Evolutionary conservation across 352 stramenopile species (phyloP).

Genomic region (Phytophthora brassicae): DNA sequence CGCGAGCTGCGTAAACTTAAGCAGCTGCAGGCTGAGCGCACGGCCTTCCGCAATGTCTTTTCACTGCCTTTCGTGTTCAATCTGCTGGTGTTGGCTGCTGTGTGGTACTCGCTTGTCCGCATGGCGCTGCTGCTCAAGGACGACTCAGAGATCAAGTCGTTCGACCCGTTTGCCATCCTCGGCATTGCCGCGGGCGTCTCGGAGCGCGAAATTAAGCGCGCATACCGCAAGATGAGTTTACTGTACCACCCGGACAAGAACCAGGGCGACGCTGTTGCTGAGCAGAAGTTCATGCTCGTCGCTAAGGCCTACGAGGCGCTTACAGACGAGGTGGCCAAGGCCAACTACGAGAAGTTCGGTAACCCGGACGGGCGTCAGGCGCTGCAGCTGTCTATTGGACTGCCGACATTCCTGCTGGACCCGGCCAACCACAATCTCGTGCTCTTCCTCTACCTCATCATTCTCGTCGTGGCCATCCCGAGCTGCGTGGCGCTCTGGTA

Average conservation of each 20-base stretch:
- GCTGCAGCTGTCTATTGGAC: constrained; percentile 94
- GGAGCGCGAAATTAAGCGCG: constrained; percentile 95
- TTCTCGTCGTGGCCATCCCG: constrained; percentile 98
- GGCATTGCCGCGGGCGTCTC: constrained; percentile 91
- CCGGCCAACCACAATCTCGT: constrained; percentile 98
- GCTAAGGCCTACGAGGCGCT: constrained; percentile 94
- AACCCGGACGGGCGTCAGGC: constrained; percentile 99
- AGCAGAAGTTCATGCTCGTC: constrained; percentile 99
- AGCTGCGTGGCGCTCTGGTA: constrained; percentile 95
- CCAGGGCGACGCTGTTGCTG: constrained; percentile 94
- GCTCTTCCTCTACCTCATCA: constrained; percentile 97
- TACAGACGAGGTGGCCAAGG: constrained; percentile 95
- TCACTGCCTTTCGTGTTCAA: constrained; percentile 77
- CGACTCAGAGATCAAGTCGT: constrained; percentile 98
- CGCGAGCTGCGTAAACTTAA: constrained; percentile 86
- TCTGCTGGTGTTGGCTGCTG: constrained; percentile 61
- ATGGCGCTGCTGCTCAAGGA: constrained; percentile 91
- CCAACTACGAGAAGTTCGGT: constrained; percentile 98
- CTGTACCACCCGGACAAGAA: constrained; percentile 96
- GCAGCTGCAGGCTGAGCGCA: constrained; percentile 85
- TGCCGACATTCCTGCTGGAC: constrained; percentile 97
- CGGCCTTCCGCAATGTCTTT: constrained; percentile 82
- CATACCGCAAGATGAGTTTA: constrained; percentile 93
- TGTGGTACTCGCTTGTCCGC: constrained; percentile 89
- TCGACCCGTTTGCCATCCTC: constrained; percentile 98